These are phyloP conservation scores for Lentinula sp. DNA, from an alignment of 768 basidiomycete genomes.

Conservation along the genomic window DNA sequence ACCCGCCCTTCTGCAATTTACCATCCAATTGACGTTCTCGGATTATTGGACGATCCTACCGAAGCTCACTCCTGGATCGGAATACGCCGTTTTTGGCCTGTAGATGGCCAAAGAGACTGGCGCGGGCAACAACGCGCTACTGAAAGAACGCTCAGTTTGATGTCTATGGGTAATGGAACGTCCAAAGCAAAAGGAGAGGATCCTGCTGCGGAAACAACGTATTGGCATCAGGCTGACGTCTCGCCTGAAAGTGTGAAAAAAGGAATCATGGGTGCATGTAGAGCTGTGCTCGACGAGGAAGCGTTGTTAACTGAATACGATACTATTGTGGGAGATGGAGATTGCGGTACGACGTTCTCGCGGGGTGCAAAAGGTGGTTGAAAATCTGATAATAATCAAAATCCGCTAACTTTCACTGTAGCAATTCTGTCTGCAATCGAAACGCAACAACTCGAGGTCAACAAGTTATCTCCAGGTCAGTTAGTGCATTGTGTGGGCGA, in stretches of 20 bases:
- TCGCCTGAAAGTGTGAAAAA: constrained; percentile 14
- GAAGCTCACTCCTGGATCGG: constrained; percentile 37
- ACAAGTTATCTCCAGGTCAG: constrained; percentile 9
- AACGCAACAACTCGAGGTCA: constrained; percentile 16
- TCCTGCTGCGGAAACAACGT: neutral
- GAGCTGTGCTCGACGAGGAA: constrained; percentile 37
- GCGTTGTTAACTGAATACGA: constrained; percentile 52
- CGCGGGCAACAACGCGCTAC: neutral
- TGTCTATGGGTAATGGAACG: neutral
- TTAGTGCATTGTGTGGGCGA: constrained; percentile 28
- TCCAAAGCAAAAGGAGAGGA: neutral
- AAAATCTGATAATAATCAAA: neutral
- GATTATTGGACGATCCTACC: constrained; percentile 35
- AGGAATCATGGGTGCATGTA: constrained; percentile 31
- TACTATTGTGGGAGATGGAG: constrained; percentile 57
- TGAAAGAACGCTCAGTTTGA: neutral
- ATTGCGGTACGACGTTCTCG: constrained; percentile 55
- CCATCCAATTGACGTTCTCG: constrained; percentile 16
- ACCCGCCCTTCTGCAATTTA: neutral
- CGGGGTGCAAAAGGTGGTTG: constrained; percentile 33
- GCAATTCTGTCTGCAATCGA: constrained; percentile 27
- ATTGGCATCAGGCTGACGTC: neutral
- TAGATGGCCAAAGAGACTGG: neutral
- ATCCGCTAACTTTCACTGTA: neutral
- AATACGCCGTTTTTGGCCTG: constrained; percentile 22